A percentile compares a stretch with the other conserved stretches of the same genome.
Evolutionary conservation across 371 early-diverging fungal species (phyloP).

Genomic region (Mucor racemosus): DNA sequence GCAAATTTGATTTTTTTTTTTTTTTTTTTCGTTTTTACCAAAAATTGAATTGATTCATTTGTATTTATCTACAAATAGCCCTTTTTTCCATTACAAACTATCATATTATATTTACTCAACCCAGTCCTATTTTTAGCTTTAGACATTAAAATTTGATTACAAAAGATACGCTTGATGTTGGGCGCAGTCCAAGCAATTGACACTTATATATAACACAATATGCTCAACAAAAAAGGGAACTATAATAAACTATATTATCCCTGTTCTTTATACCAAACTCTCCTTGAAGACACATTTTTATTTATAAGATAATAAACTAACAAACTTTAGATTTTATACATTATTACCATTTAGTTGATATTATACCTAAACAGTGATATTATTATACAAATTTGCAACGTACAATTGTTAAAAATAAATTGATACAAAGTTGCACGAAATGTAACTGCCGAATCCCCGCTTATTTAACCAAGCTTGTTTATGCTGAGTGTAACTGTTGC

Average conservation of each 20-base stretch:
- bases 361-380: neutral
- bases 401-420: neutral
- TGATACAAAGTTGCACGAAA: neutral
- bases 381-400: neutral
- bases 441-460: constrained; percentile 15
- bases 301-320: too few species aligned
- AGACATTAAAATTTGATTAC: neutral
- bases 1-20: neutral
- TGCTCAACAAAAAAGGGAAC: too few species aligned
- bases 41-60: neutral
- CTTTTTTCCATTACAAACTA: neutral
- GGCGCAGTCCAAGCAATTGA: neutral
- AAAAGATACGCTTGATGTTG: neutral
- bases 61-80: neutral
- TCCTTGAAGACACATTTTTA: too few species aligned
- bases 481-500: constrained; percentile 21
- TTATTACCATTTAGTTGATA: neutral
- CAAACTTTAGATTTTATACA: too few species aligned
- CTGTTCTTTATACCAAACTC: too few species aligned
- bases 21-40: too few species aligned
- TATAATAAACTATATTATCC: too few species aligned
- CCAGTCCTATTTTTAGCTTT: neutral
- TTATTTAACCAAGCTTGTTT: constrained; percentile 3
- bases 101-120: neutral
- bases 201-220: neutral